Percentiles rank a stretch among this genome's conserved stretches.
Conservation (phyloP, 352 stramenopile genomes). For the Globisporangium viniferum region DNA sequence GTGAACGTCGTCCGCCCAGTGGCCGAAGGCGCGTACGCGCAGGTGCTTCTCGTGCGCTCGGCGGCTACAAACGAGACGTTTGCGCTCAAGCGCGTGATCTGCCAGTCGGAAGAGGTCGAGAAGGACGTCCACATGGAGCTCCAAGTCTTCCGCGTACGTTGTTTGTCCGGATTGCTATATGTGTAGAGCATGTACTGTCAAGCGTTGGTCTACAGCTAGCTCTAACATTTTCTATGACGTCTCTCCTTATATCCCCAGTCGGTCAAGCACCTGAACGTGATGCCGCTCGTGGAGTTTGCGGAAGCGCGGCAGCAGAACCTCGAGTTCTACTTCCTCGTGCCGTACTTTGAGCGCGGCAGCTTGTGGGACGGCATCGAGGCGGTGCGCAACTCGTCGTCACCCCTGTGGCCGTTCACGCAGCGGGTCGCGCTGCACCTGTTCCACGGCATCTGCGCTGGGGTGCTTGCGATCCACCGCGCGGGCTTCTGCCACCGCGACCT, state of each 20-base stretch:
- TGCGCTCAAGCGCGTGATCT: constrained; percentile 80
- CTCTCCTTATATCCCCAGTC: constrained; percentile 26
- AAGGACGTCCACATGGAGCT: constrained; percentile 76
- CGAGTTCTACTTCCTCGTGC: constrained; percentile 85
- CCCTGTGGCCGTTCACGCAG: constrained; percentile 83
- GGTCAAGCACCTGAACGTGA: constrained; percentile 79
- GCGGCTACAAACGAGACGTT: constrained; percentile 65
- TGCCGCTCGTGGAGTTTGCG: constrained; percentile 77
- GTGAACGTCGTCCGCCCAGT: constrained; percentile 70
- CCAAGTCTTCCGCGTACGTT: constrained; percentile 63
- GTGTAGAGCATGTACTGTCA: neutral
- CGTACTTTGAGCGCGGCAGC: constrained; percentile 81
- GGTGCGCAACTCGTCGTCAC: constrained; percentile 62
- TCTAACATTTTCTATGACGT: neutral
- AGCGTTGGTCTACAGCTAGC: neutral
- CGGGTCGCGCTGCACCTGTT: constrained; percentile 79
- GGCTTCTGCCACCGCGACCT: constrained; percentile 86
- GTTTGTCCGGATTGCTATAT: neutral
- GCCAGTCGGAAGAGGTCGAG: constrained; percentile 79
- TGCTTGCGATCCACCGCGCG: constrained; percentile 68
- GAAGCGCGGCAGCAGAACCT: constrained; percentile 63
- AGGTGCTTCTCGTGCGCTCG: constrained; percentile 81
- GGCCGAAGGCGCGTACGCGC: constrained; percentile 71
- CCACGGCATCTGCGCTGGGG: constrained; percentile 76
- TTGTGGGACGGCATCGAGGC: constrained; percentile 74